Evolutionary conservation across 768 basidiomycete genomes (phyloP), one percentile per base, ranked within the genome.

Genomic region (Lepiota subincarnata): DNA sequence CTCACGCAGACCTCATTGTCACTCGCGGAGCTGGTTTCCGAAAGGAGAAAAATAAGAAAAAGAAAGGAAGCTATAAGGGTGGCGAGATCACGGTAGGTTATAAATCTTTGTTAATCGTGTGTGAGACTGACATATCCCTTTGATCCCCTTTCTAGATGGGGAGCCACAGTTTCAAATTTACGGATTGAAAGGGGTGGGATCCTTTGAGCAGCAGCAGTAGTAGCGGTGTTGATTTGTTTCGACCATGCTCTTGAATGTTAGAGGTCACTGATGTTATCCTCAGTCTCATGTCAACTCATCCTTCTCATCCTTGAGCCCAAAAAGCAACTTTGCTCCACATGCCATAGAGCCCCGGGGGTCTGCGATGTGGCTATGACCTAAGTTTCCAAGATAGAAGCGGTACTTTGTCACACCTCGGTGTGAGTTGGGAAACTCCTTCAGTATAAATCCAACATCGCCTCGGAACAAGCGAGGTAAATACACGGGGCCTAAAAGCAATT

Each of bases 1-100:
- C 96, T 0, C 84, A 86, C 59, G 77, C 79, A 36, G 97, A 98
- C 68, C 73, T 99, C 57, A 87, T 96, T 57, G 89, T 94, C 22
- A 98, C 96, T 2, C 82, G 94, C 1, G 96, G 96, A 2, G 87
- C 90, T 44, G 92, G 92, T 2, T 99, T 99, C 77, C 81, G 93
- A 50, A 99, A 98, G 70, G 96, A 97, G 78, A 99, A 99, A 73
- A 98, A 97, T 74, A 99, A 98, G 82, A 98, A 98, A 74, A 99
- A 99, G 73, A 77, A 89, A 61, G 96, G 94, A 2, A 92, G 87
- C 56, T 98, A 98, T 70, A 81, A 82, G 41, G 94, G 96, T 11
- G 96, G 96, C 37, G 91, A 95, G 65, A 99, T 99, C 56, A 96
- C 94, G 44, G 92, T 95, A 59, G 66, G 81, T 68, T 55, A 55